A percentile compares a stretch with the other conserved stretches of the same genome.
These are phyloP conservation scores for Alternaria gaisen DNA, from an alignment of 2,329 filamentous ascomycete genomes.

Conservation along the genomic window DNA sequence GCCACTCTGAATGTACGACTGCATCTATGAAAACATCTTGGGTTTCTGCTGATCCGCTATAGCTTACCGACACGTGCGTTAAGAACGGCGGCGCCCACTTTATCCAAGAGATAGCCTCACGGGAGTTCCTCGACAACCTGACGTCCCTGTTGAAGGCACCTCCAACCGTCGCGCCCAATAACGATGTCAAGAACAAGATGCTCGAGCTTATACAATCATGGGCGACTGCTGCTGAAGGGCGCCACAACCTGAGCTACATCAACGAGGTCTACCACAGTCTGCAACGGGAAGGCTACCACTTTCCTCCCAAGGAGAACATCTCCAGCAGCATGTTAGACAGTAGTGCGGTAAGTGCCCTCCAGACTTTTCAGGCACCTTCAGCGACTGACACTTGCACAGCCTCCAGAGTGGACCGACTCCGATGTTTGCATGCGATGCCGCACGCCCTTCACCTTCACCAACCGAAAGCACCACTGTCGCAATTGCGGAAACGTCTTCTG, in stretches of 20 bases:
- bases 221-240: constrained; percentile 87
- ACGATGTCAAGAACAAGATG: constrained; percentile 88
- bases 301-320: constrained; percentile 85
- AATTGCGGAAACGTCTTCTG: constrained; percentile 99
- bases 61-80: constrained; percentile 97
- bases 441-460: constrained; percentile 95
- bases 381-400: constrained; percentile 60
- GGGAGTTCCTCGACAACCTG: constrained; percentile 98
- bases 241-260: constrained; percentile 84
- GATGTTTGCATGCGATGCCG: constrained; percentile 99
- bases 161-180: constrained; percentile 76
- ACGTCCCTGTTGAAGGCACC: constrained; percentile 87
- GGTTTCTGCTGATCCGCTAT: constrained; percentile 21
- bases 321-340: constrained; percentile 98
- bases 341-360: constrained; percentile 74
- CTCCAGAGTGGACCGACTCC: constrained; percentile 96
- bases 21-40: not conserved
- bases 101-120: constrained; percentile 90
- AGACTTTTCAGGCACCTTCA: not conserved
- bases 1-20: constrained; percentile 85
- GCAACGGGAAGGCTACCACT: constrained; percentile 85
- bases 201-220: constrained; percentile 93
- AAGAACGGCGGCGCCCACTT: constrained; percentile 98
- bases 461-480: constrained; percentile 96
- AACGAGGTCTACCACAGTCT: constrained; percentile 84